phyloP scores from a whole-genome alignment of 2,329 filamentous ascomycete genomes.

The Talaromyces sp. region DNA sequence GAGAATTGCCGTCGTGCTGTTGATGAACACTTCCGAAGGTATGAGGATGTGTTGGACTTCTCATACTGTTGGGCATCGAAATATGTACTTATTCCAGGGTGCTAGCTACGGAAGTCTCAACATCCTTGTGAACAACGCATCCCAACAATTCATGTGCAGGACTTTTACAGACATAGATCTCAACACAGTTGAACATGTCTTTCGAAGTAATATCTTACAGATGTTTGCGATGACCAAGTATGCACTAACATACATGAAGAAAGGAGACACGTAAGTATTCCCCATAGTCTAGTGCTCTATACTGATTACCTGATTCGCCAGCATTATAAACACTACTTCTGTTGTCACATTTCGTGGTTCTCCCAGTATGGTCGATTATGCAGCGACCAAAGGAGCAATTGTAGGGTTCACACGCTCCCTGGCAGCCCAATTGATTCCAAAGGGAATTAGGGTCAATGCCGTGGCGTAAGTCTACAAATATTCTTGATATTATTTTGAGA shows the following conservation, averaged over 20 bases:
- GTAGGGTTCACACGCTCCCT: conserved; percentile 56
- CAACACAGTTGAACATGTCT: conserved; percentile 55
- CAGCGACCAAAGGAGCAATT: conserved; percentile 60
- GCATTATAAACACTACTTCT: conserved; percentile 59
- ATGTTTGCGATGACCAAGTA: conserved; percentile 63
- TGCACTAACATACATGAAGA: conserved; percentile 55
- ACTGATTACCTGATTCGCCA: conserved; percentile 23
- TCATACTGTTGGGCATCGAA: not conserved
- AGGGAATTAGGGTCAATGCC: conserved; percentile 57
- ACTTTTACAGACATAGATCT: conserved; percentile 57
- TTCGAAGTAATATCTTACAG: conserved; percentile 57
- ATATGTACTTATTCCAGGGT: not conserved
- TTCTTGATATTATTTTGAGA: not conserved
- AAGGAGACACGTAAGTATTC: conserved; percentile 45
- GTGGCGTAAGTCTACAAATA: conserved; percentile 37
- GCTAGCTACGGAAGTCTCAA: conserved; percentile 45
- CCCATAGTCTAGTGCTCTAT: not conserved
- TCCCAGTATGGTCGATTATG: conserved; percentile 54
- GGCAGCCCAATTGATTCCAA: conserved; percentile 53
- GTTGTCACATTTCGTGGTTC: conserved; percentile 57
- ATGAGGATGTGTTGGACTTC: conserved; percentile 19
- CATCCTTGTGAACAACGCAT: conserved; percentile 61
- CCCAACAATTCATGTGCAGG: conserved; percentile 55
- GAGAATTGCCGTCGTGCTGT: conserved; percentile 53
- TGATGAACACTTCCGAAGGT: conserved; percentile 54